These are phyloP conservation scores for Collybiopsis confluens DNA, from an alignment of 768 basidiomycete species.

Conservation along the genomic window DNA sequence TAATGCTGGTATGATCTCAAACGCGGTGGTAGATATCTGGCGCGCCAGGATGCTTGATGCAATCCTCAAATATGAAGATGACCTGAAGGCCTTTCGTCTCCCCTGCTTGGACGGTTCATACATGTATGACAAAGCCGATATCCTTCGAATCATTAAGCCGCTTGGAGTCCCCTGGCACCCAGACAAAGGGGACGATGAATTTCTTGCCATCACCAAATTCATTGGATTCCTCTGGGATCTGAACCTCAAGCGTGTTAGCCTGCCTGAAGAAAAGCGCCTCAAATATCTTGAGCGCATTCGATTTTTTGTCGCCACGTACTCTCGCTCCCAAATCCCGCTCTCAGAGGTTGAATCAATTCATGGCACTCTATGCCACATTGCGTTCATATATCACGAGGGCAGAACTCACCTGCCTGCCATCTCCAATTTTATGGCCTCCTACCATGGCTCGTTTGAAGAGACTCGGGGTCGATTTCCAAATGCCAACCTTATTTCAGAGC, in stretches of 20 bases:
- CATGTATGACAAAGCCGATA: not conserved
- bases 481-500: slow-evolving; percentile 18
- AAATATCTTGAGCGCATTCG: slow-evolving; percentile 18
- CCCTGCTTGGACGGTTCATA: slow-evolving; percentile 11
- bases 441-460: slow-evolving; percentile 10
- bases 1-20: slow-evolving; percentile 26
- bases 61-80: slow-evolving; percentile 20
- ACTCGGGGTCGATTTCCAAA: slow-evolving; percentile 15
- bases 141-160: not conserved
- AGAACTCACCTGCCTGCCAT: slow-evolving; percentile 22
- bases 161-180: slow-evolving; percentile 17
- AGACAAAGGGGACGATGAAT: slow-evolving; percentile 8
- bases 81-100: slow-evolving; percentile 17
- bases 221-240: slow-evolving; percentile 27
- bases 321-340: not conserved
- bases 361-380: slow-evolving; percentile 28
- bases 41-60: slow-evolving; percentile 12
- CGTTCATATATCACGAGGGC: slow-evolving; percentile 25
- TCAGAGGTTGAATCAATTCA: slow-evolving; percentile 17
- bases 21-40: slow-evolving; percentile 25
- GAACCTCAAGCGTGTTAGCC: slow-evolving; percentile 12
- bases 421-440: slow-evolving; percentile 20
- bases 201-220: slow-evolving; percentile 9
- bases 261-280: slow-evolving; percentile 21
- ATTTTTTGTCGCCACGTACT: slow-evolving; percentile 12